Evolutionary conservation across 202 grass and related monocot species (phyloP).

Genomic region (Setaria italica): DNA sequence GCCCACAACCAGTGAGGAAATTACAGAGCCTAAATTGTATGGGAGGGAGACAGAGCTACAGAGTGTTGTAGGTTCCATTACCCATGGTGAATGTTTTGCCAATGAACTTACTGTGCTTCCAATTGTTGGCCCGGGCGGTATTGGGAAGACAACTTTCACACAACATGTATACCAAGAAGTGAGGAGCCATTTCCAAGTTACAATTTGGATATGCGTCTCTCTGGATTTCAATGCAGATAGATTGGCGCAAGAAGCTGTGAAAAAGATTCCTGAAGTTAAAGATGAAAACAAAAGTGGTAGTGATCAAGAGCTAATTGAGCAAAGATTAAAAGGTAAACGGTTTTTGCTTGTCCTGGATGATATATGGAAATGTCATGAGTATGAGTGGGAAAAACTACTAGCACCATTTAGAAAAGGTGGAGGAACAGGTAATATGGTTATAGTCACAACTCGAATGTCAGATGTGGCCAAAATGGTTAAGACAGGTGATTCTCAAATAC

Average conservation of each 20-base stretch:
- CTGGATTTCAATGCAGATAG: not conserved
- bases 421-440: no score
- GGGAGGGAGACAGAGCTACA: not conserved
- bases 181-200: not conserved
- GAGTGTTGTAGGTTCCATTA: not conserved
- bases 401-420: no score
- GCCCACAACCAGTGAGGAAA: not conserved
- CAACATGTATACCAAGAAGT: constrained; percentile 35
- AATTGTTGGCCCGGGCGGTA: not conserved
- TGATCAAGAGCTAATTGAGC: no score
- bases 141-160: constrained; percentile 26
- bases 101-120: not conserved
- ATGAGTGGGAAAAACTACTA: no score
- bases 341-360: no score
- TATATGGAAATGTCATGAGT: no score
- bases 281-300: no score
- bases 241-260: not conserved
- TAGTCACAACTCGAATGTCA: no score
- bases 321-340: no score
- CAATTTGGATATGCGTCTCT: constrained; percentile 43
- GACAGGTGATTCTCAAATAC: no score
- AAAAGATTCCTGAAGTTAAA: not conserved
- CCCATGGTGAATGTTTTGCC: not conserved
- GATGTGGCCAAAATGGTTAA: no score
- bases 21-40: not conserved